Evolutionary conservation across 805 yeast genomes (phyloP), one percentile per base, ranked within the genome.

Genomic region (Hanseniaspora thailandica): DNA sequence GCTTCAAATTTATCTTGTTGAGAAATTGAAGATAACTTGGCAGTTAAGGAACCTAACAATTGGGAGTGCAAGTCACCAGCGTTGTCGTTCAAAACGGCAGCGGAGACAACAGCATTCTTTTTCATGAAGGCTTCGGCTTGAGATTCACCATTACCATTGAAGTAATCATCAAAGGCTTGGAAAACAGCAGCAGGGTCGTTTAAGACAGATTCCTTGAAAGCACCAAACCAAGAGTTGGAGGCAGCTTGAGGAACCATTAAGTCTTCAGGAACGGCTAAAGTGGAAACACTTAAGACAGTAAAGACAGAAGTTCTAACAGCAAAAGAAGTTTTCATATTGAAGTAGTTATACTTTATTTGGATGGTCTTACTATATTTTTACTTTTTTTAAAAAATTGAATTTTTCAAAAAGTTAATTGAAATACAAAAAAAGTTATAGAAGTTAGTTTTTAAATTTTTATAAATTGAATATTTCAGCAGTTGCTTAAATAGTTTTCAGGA

Each of bases 201-300:
- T 34, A 39, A 33, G 13, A 34, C 5, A 20, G 20, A 15, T 2
- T 5, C 28, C 22, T 49, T 49, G 17, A 49, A 33, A 9, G 17
- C 23, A 3, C 35, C 34, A 49, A 49, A 49, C 53, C 53, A 48
- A 7, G 19, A 12, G 30, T 26, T 13, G 23, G 28, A 33, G 19
- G 13, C 4, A 15, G 45, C 17, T 34, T 22, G 30, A 9, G 39
- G 34, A 10, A 34, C 19, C 20, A 46, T 26, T 8, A 38, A 36
- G 12, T 6, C 7, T 26, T 46, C 43, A 10, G 50, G 50, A 12
- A 26, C 43, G 12, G 45, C 45, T 19, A 15, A 9, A 31, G 33
- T 38, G 13, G 20, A 15, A 30, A 23, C n/a, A 7, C 33, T 28
- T 19, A 43, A 43, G 30, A 17, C 6, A 12, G 44, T 19, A 15